Evolutionary conservation across 768 basidiomycete species (phyloP).

Genomic region (Amyloporia xantha): DNA sequence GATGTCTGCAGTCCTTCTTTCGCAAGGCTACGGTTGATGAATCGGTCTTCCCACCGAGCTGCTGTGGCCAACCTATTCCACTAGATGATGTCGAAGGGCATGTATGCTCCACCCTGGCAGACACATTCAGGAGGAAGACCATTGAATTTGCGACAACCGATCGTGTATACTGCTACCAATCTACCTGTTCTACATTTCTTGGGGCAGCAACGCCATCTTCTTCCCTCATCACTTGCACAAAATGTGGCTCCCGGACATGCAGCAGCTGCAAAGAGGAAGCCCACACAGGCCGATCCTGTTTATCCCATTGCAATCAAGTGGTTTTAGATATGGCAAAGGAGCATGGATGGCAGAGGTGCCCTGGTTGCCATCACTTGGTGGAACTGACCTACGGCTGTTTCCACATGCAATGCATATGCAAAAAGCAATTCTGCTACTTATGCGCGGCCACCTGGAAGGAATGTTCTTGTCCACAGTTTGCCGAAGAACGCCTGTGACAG

Average conservation of each 20-base stretch:
- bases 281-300: slow-evolving; percentile 36
- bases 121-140: slow-evolving; percentile 34
- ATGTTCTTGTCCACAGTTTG: slow-evolving; percentile 59
- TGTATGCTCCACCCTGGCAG: slow-evolving; percentile 8
- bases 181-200: slow-evolving; percentile 48
- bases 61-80: slow-evolving; percentile 21
- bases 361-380: slow-evolving; percentile 26
- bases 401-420: slow-evolving; percentile 36
- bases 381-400: slow-evolving; percentile 31
- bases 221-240: slow-evolving; percentile 27
- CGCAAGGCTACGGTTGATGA: slow-evolving; percentile 21
- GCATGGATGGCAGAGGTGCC: slow-evolving; percentile 35
- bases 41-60: slow-evolving; percentile 24
- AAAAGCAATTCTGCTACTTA: slow-evolving; percentile 40
- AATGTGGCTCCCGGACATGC: slow-evolving; percentile 38
- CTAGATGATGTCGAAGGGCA: slow-evolving; percentile 10
- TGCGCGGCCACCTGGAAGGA: slow-evolving; percentile 58
- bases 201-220: slow-evolving; percentile 28
- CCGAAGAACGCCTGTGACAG: slow-evolving; percentile 41
- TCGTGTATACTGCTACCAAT: slow-evolving; percentile 44
- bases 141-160: slow-evolving; percentile 40
- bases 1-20: slow-evolving; percentile 21
- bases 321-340: slow-evolving; percentile 37
- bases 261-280: slow-evolving; percentile 40
- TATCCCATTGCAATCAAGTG: slow-evolving; percentile 30